Base-by-base conservation (phyloP, 148 eudicot genomes). In the Fagopyrum homotropicum region DNA sequence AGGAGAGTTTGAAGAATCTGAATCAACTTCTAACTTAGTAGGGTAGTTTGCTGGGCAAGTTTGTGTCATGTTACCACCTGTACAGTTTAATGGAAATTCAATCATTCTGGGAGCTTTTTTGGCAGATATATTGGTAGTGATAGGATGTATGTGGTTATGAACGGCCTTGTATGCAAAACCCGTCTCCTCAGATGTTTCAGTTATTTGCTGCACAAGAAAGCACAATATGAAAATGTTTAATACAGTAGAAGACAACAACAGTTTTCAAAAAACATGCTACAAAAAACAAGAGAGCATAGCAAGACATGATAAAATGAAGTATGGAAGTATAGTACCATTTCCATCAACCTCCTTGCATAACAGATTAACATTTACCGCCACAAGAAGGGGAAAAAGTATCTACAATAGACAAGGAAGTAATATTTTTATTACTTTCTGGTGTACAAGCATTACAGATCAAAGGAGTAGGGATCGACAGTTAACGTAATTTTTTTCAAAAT, bases 41-140 rank as follows among this genome's bases (percentile, higher is more conserved):
- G 98, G 90, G 70, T 90, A 90, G 77, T 81, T 73, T 22, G 80
- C 73, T 11, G 98, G 98, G 78, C 98, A 92, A 45, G 83, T 87
- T 73, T 83, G 84, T 45, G 90, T 76, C 26, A 51, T 48, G 79
- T 77, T 82, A 15, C 79, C 83, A 57, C 78, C 75, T 40, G 80
- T 81, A 79, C 97, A 92, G 72, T 79, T 60, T 14, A 92, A 76
- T 17, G 88, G 89, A 57, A 84, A 60, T 64, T 85, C 88, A 22
- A 85, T 72, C 70, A 50, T 78, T 45, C 43, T 75, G 15, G 2
- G 80, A 56, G 81, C 72, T 45, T 29, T 78, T 51, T 73, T 52
- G 22, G 83, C 74, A 9, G 73, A 76, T 22, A 50, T 63, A 9
- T 81, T 69, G 48, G 64, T 72, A 71, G 61, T 69, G 43, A 22